Percentiles rank a stretch among this genome's conserved stretches.
phyloP scores from a whole-genome alignment of 495 filamentous ascomycete species.

The Neurospora tetrasperma region DNA sequence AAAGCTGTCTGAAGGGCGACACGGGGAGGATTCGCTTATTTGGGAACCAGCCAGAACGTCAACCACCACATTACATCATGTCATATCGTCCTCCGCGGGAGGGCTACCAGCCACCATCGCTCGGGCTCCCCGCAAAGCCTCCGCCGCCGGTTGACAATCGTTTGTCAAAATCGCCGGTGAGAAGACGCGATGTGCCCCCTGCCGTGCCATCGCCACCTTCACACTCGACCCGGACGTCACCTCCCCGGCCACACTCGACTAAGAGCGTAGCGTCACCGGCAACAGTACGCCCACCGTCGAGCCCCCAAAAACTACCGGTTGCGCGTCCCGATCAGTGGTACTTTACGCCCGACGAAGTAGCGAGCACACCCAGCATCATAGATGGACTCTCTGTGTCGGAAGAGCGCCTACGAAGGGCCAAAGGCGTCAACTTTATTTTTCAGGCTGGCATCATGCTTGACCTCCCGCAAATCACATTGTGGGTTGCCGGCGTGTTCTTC shows the following conservation, averaged over 20 bases:
- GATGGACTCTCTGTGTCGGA: constrained; percentile 67
- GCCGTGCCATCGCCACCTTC: constrained; percentile 43
- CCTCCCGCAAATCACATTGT: constrained; percentile 81
- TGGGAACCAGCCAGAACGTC: background rate
- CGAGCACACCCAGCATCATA: constrained; percentile 69
- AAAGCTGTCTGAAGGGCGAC: constrained; percentile 8
- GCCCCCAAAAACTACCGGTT: constrained; percentile 21
- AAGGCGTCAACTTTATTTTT: constrained; percentile 92
- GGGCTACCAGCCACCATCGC: constrained; percentile 32
- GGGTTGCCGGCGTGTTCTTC: constrained; percentile 86
- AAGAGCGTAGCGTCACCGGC: constrained; percentile 29
- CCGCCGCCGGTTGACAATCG: constrained; percentile 24
- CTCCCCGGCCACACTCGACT: constrained; percentile 35
- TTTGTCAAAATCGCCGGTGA: constrained; percentile 33
- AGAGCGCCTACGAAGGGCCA: constrained; percentile 69
- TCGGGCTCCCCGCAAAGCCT: constrained; percentile 25
- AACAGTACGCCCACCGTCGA: constrained; percentile 14
- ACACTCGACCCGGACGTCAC: constrained; percentile 38
- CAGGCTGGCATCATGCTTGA: constrained; percentile 90
- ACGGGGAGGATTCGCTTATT: constrained; percentile 11
- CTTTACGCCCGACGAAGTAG: constrained; percentile 75
- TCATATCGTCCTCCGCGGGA: constrained; percentile 42
- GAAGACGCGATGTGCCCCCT: constrained; percentile 41
- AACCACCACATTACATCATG: constrained; percentile 22
- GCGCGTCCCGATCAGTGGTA: constrained; percentile 62